Evolutionary conservation across 306 rosid genomes (phyloP), one percentile per base, ranked within the genome.

Genomic region (Trichosanthes truncata): DNA sequence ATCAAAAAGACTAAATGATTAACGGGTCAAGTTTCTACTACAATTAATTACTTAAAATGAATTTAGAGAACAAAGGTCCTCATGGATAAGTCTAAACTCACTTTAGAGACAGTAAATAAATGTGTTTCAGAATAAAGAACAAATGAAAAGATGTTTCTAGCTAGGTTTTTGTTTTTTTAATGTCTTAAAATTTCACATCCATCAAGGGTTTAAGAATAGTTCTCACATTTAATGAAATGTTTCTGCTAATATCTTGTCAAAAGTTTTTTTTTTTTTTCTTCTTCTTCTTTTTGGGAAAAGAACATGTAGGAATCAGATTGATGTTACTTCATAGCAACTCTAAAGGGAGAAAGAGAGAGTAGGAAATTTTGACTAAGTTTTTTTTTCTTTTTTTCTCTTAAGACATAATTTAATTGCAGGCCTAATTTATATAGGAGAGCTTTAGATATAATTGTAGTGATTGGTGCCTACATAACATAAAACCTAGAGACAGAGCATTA

Each of bases 271-370:
- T n/a, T 11, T 40, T 10, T 3, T 18, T 35, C 18, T 20, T 40
- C 5, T n/a, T n/a, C n/a, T 43, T 18, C 4, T 36, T 38, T 6
- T 71, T 71, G 51, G 59, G 78, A 20, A 74, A 49, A 7, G 4
- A 74, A 74, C 29, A 48, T 74, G 23, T 46, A 74, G 78, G 78
- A 49, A 23, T 49, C 78, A 73, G 77, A 74, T 31, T 20, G 78
- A 46, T 29, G 78, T 25, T 49, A 74, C 61, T 7, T 74, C 57
- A 48, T 1, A 74, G 61, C 15, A 73, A 46, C 20, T 74, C 43
- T 25, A 74, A 48, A 40, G n/a, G 25, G 20, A 33, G 25, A 63
- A 1, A 49, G 18, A 60, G 18, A 60, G 7, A 25, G 18, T 17
- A 20, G 48, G 48, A 36, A 35, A 71, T 38, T 71, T 46, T 72